phyloP scores from a whole-genome alignment of 768 basidiomycete genomes.

The Tephrocybe sp. region DNA sequence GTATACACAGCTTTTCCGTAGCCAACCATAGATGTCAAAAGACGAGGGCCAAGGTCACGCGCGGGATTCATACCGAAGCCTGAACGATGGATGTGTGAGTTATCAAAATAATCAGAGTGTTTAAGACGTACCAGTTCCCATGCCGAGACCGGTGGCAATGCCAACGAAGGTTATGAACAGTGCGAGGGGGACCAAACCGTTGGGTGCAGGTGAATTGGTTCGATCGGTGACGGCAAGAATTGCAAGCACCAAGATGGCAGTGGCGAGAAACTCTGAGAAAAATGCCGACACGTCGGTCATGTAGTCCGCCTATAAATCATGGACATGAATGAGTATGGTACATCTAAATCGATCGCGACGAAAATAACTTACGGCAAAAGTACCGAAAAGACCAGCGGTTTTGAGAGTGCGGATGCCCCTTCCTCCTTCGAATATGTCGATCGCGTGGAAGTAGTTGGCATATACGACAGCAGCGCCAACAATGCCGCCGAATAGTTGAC shows the following conservation, averaged over 20 bases:
- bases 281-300: slow-evolving; percentile 39
- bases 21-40: slow-evolving; percentile 69
- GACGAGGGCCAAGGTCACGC: slow-evolving; percentile 54
- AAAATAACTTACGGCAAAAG: slow-evolving; percentile 50
- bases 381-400: slow-evolving; percentile 57
- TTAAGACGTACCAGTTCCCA: slow-evolving; percentile 47
- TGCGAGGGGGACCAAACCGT: slow-evolving; percentile 53
- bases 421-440: slow-evolving; percentile 62
- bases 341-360: neutral
- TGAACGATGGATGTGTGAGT: slow-evolving; percentile 1
- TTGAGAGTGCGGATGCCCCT: slow-evolving; percentile 47
- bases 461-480: slow-evolving; percentile 58
- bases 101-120: neutral
- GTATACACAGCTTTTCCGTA: slow-evolving; percentile 53
- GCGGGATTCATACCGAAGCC: slow-evolving; percentile 37
- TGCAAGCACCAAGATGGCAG: slow-evolving; percentile 54
- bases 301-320: slow-evolving; percentile 17
- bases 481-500: slow-evolving; percentile 61
- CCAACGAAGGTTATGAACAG: slow-evolving; percentile 60
- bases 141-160: slow-evolving; percentile 54
- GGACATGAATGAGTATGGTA: neutral
- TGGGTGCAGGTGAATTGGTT: slow-evolving; percentile 44
- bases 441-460: slow-evolving; percentile 66
- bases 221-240: slow-evolving; percentile 56
- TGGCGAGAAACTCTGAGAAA: slow-evolving; percentile 56